phyloP scores from a whole-genome alignment of 805 yeast species.

The Saturnispora sanitii region DNA sequence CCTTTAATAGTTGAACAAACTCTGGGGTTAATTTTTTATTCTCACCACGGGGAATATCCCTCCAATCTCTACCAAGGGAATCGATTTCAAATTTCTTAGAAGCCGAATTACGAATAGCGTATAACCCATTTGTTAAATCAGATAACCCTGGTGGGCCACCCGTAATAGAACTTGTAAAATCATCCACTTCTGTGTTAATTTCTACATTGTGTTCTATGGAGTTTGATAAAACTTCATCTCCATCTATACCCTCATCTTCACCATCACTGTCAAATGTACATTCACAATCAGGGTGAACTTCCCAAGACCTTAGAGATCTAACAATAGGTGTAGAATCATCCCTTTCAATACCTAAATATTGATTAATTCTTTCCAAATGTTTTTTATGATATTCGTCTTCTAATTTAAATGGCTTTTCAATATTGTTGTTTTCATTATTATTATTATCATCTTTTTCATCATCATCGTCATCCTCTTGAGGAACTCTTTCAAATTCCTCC shows the following conservation, averaged over 20 bases:
- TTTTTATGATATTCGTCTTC: constrained; percentile 10
- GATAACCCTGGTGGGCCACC: neutral
- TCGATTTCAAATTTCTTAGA: constrained; percentile 39
- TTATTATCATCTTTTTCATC: neutral
- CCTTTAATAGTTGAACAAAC: constrained; percentile 18
- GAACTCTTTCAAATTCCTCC: constrained; percentile 17
- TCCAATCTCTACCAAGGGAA: constrained; percentile 57
- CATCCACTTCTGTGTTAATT: neutral
- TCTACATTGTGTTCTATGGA: constrained; percentile 12
- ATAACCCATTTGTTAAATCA: constrained; percentile 14
- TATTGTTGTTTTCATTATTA: neutral
- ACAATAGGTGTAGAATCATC: constrained; percentile 5
- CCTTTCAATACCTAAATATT: constrained; percentile 7
- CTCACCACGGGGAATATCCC: constrained; percentile 56
- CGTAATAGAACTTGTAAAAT: too few relatives aligned
- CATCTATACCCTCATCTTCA: constrained; percentile 17
- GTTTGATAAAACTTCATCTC: constrained; percentile 11
- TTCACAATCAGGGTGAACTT: constrained; percentile 30
- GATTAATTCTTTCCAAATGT: constrained; percentile 7
- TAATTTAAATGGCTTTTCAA: constrained; percentile 4
- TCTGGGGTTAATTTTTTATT: constrained; percentile 32
- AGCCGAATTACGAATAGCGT: constrained; percentile 28
- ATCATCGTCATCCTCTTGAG: too few relatives aligned
- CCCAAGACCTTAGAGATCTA: constrained; percentile 14
- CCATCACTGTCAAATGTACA: constrained; percentile 21